Base-by-base conservation (phyloP, 169 alveolate species). In the Fabrea salina region DNA sequence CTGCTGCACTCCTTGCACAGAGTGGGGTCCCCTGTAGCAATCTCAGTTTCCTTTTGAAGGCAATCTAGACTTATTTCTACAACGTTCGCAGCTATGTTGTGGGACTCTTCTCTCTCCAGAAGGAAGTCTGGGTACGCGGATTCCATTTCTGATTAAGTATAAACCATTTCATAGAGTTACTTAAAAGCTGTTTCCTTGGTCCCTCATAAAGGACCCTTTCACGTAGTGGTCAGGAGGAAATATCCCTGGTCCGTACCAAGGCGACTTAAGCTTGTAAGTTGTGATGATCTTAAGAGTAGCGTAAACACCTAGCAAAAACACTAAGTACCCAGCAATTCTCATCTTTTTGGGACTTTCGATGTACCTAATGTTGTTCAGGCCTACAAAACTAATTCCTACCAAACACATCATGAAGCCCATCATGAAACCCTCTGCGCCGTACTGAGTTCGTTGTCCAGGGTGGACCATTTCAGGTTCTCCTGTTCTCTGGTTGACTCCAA, bases 191-290 rank as follows among this genome's bases (percentile, higher is more conserved):
- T 82, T 82, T 77, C 91, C 89, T 70, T 82, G 86, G 54, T 86
- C 89, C 25, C 57, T 56, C 75, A 82, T 79, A 16, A 82, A 70
- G 19, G 88, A 84, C 8, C 91, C 89, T 43, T 64, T 51, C 35
- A 78, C 74, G 66, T 83, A 87, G 33, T 82, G 83, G 7, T 67
- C 87, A 27, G 92, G 92, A 22, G 92, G 92, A n/a, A 61, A 32
- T 66, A 83, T 56, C 0, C 86, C 77, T 16, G 90, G 90, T 44
- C 85, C 80, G 70, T 87, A 87, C 90, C 92, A 87, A 19, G 82
- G 64, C 0, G 90, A 83, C 49, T 87, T 70, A 47, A 70, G 30
- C 64, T 35, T 35, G 27, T 70, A 70, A 41, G 49, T 49, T 27
- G 25, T n/a, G 4, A 44, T 27, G 8, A 70, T 25, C 37, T 32